Percentiles rank a stretch among this genome's conserved stretches.
Evolutionary conservation across 768 basidiomycete species (phyloP).

Genomic region (Naganishia friedmannii): DNA sequence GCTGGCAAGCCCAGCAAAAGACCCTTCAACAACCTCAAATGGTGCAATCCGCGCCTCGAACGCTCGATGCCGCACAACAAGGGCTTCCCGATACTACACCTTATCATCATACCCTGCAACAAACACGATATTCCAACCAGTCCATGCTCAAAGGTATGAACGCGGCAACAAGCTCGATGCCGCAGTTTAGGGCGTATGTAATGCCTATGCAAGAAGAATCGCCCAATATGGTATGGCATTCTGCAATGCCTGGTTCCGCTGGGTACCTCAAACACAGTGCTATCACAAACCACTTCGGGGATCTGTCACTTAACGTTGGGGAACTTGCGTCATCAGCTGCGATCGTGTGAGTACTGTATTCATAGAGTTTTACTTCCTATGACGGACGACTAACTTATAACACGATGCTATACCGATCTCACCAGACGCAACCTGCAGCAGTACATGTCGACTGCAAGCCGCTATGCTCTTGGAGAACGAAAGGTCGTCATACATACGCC

Average conservation of each 20-base stretch:
- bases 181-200: constrained; percentile 6
- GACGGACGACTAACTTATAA: too few relatives aligned
- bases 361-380: not conserved
- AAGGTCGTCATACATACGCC: constrained; percentile 97
- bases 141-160: not conserved
- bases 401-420: not conserved
- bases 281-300: not conserved
- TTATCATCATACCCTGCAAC: not conserved
- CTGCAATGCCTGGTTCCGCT: not conserved
- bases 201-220: not conserved
- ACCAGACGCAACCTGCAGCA: not conserved
- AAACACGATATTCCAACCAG: not conserved
- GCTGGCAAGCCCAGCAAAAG: not conserved
- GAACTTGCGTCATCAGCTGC: not conserved
- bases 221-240: not conserved
- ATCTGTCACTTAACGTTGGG: not conserved
- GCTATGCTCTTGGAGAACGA: constrained; percentile 85
- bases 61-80: not conserved
- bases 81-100: not conserved
- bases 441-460: constrained; percentile 77
- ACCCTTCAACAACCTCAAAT: not conserved
- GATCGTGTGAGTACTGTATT: not conserved
- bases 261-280: constrained; percentile 9
- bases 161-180: not conserved
- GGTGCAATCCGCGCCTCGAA: not conserved